phyloP scores from a whole-genome alignment of 2,329 filamentous ascomycete genomes.

The Lecanoromycetidae sp. region DNA sequence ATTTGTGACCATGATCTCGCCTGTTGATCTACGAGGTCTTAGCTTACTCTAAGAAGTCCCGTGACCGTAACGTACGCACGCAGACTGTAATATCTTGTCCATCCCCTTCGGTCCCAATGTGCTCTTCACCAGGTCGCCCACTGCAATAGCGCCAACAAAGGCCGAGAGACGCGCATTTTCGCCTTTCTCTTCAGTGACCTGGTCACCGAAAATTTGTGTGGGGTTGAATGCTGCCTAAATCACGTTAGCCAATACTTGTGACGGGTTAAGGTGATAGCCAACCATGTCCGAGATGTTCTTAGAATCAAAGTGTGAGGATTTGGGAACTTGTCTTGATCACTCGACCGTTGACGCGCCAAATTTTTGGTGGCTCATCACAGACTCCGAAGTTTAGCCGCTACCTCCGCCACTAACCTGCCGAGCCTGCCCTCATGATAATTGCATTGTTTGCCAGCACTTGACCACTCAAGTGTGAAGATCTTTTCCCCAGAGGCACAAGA shows the following conservation, averaged over 20 bases:
- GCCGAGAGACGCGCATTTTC: slow-evolving; percentile 98
- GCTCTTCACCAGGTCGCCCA: slow-evolving; percentile 94
- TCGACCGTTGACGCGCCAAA: slow-evolving; percentile 3
- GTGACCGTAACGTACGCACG: too few relatives aligned
- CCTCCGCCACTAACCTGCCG: too few relatives aligned
- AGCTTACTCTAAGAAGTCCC: too few relatives aligned
- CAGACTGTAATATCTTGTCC: slow-evolving; percentile 96
- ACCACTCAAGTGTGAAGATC: not conserved
- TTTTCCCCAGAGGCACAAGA: not conserved
- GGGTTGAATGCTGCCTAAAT: slow-evolving; percentile 45
- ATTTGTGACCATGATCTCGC: slow-evolving; percentile 96
- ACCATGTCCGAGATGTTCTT: slow-evolving; percentile 2
- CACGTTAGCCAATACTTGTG: not conserved
- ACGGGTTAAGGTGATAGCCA: not conserved
- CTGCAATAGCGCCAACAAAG: slow-evolving; percentile 95
- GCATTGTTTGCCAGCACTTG: not conserved
- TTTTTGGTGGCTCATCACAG: not conserved
- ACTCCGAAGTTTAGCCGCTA: too few relatives aligned
- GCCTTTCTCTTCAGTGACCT: slow-evolving; percentile 94
- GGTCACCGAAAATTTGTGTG: slow-evolving; percentile 95
- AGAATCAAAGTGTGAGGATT: not conserved
- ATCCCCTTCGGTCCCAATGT: slow-evolving; percentile 96
- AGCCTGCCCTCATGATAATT: too few relatives aligned
- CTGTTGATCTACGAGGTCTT: slow-evolving; percentile 57
- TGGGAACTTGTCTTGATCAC: not conserved